Evolutionary conservation across 2,329 filamentous ascomycete genomes (phyloP).

Genomic region (Eutypa lata): DNA sequence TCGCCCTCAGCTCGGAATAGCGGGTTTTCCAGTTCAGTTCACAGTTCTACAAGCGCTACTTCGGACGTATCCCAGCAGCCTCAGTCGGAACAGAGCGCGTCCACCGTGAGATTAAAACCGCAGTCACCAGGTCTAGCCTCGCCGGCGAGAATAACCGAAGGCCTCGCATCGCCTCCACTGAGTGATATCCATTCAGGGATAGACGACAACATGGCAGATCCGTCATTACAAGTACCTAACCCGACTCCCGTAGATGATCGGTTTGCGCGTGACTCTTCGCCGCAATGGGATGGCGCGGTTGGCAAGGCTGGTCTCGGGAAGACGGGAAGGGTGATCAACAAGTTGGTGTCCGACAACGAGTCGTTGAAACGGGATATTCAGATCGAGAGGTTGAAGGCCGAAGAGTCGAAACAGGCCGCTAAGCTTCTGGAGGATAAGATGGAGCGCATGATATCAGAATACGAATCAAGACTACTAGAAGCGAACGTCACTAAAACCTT

Average conservation of each 20-base stretch:
- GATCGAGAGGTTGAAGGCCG: conserved; percentile 61
- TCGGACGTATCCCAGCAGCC: conserved; percentile 38
- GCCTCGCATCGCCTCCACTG: conserved; percentile 17
- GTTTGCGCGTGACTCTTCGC: conserved; percentile 27
- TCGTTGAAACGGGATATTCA: conserved; percentile 70
- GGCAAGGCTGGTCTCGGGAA: conserved; percentile 70
- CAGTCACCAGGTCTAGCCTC: conserved; percentile 17
- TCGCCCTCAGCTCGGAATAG: conserved; percentile 43
- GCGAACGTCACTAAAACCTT: conserved; percentile 69
- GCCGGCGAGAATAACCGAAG: conserved; percentile 9
- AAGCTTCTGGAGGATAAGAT: conserved; percentile 69
- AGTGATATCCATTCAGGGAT: conserved; percentile 17
- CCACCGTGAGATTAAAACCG: conserved; percentile 29
- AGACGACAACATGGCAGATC: conserved; percentile 17
- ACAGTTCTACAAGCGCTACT: conserved; percentile 49
- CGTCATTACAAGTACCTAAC: conserved; percentile 34
- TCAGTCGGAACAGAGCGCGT: conserved; percentile 25
- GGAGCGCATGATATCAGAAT: conserved; percentile 64
- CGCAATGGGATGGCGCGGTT: conserved; percentile 62
- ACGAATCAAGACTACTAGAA: conserved; percentile 67
- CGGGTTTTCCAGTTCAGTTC: conserved; percentile 53
- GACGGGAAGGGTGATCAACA: conserved; percentile 76
- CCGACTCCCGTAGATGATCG: conserved; percentile 27
- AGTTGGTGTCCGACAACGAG: conserved; percentile 77
- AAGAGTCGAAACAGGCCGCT: conserved; percentile 68